Conservation (phyloP, 192 early-diverging fungal species). For the Backusella tarrabulga region DNA sequence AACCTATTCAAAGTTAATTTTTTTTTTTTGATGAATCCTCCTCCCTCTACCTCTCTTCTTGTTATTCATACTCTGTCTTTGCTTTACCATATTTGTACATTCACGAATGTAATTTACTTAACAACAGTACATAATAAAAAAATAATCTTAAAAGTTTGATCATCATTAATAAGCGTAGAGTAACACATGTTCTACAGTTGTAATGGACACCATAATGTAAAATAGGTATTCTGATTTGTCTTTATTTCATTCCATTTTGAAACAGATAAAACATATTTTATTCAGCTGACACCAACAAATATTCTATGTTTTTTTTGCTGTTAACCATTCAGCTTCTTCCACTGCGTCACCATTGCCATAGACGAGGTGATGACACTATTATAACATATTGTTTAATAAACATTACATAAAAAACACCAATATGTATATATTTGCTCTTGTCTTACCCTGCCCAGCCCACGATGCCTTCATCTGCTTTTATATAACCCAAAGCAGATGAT, state of each 20-base stretch:
- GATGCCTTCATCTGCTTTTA: slow-evolving; percentile 62
- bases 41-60: neutral
- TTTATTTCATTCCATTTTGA: slow-evolving; percentile 5
- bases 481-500: slow-evolving; percentile 53
- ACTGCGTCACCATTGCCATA: slow-evolving; percentile 60
- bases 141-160: neutral
- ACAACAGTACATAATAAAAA: neutral
- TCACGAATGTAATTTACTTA: neutral
- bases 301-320: neutral
- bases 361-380: slow-evolving; percentile 61
- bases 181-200: neutral
- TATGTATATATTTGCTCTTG: neutral
- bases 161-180: neutral
- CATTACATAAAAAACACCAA: neutral
- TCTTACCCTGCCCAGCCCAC: slow-evolving; percentile 66
- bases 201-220: neutral
- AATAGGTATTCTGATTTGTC: neutral
- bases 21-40: neutral
- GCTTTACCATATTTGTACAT: neutral
- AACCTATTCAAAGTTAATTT: neutral
- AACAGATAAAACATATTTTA: neutral
- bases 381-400: neutral
- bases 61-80: neutral
- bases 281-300: neutral
- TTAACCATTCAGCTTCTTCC: slow-evolving; percentile 43